Evolutionary conservation across 257 asterid genomes (phyloP), one percentile per base, ranked within the genome.

Genomic region (Perilla frutescens): DNA sequence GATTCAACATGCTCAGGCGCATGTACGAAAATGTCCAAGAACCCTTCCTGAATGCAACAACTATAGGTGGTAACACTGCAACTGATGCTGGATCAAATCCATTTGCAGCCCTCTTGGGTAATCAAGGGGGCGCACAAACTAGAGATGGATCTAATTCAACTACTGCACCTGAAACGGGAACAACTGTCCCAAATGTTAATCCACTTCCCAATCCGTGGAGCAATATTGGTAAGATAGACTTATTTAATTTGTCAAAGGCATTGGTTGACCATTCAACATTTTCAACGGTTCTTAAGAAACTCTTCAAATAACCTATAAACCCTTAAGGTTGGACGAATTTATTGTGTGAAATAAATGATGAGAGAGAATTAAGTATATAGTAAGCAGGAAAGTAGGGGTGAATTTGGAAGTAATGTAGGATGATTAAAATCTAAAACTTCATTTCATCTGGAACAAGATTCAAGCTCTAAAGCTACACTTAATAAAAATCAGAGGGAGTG

Each of bases 201-300:
- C 92, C 92, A 68, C 92, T 87, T 75, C 92, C 92, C 34, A 87
- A 87, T 62, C 88, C 90, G 5, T 87, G 92, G 92, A 75, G 81
- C 62, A 79, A 63, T 76, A 79, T 81, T 63, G 87, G 89, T 86
- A 82, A 68, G 77, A 59, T 62, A 53, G 8, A 59, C 62, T 36
- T 65, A 4, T 59, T 65, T 61, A 39, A 14, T 51, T 20, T 57
- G 63, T 64, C 31, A 13, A 26, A 10, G 14, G 54, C 54, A 65
- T 65, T 34, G 59, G 55, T 66, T 39, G 12, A 53, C 51, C n/a
- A 51, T 29, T 13, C 68, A 56, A 79, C 45, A 37, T 44, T 29
- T 45, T 40, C 63, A 20, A 20, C 26, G 26, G 26, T 20, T 20
- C 26, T 20, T 20, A 20, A 20, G 26, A 20, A 20, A 20, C 26